Conservation (phyloP, 495 filamentous ascomycete genomes). For the Aspergillus ellipticus region DNA sequence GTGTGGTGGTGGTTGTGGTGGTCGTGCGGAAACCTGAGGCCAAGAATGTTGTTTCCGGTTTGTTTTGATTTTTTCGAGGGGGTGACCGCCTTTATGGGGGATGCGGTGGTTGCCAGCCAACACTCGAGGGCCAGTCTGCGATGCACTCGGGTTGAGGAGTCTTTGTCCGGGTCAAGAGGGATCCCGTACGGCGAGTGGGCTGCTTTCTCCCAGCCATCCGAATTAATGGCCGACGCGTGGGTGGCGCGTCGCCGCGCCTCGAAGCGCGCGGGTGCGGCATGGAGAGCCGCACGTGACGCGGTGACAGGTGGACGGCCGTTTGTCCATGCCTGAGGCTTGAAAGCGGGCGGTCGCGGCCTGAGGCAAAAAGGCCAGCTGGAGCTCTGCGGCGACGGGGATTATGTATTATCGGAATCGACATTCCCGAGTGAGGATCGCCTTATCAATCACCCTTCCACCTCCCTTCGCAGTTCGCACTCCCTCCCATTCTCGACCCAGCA, state of each 20-base stretch:
- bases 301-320: no score
- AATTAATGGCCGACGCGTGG: constrained; percentile 15
- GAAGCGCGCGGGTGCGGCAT: constrained; percentile 12
- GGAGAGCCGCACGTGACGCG: constrained; percentile 8
- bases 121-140: background rate
- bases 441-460: background rate
- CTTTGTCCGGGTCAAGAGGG: background rate
- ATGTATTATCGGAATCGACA: background rate
- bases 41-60: background rate
- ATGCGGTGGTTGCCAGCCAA: background rate
- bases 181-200: no score
- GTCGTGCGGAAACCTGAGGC: background rate
- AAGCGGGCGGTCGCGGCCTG: background rate
- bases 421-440: background rate
- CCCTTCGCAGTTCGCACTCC: background rate
- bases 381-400: background rate
- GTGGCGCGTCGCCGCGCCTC: constrained; percentile 1
- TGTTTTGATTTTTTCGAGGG: background rate
- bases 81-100: background rate
- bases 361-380: constrained; percentile 23
- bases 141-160: background rate
- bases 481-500: background rate
- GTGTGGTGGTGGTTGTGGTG: no score
- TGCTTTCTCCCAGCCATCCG: constrained; percentile 8
- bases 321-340: background rate